A percentile compares a stretch with the other conserved stretches of the same genome.
Evolutionary conservation across 768 basidiomycete species (phyloP).

Genomic region (Lactarius vividus): DNA sequence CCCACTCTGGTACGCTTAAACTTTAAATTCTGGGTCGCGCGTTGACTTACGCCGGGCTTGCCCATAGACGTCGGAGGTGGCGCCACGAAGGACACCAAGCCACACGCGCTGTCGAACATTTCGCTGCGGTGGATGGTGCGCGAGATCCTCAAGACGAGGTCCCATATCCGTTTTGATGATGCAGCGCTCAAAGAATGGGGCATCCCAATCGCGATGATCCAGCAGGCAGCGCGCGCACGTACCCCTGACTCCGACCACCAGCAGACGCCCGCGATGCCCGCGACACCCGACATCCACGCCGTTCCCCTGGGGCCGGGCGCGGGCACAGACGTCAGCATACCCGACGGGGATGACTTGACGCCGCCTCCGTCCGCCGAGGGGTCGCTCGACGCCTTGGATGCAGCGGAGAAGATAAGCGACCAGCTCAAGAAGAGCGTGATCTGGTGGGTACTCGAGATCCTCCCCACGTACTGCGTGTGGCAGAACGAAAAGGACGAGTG

Average conservation of each 20-base stretch:
- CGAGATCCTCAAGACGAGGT: conserved; percentile 22
- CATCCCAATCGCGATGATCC: conserved; percentile 15
- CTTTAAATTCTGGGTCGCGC: neutral
- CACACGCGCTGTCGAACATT: conserved; percentile 22
- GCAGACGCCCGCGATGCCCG: neutral
- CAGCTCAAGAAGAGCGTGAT: conserved; percentile 40
- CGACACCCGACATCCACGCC: neutral
- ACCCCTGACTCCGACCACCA: neutral
- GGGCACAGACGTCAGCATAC: neutral
- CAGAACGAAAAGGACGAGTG: conserved; percentile 56
- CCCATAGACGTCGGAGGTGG: conserved; percentile 26
- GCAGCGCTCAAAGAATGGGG: conserved; percentile 9
- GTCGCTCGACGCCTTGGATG: conserved; percentile 30
- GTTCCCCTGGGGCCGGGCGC: too few relatives aligned
- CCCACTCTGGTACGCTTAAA: conserved; percentile 18
- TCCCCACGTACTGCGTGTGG: conserved; percentile 54
- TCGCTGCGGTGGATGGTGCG: conserved; percentile 26
- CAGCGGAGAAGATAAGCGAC: conserved; percentile 53
- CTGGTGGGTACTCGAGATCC: conserved; percentile 72
- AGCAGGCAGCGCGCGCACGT: neutral
- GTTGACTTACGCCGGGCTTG: neutral
- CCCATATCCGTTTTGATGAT: conserved; percentile 18
- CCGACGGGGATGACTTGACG: neutral
- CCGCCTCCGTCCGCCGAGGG: neutral
- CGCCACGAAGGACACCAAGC: conserved; percentile 5